Base-by-base conservation (phyloP, 2,329 filamentous ascomycete species). In the Alternaria gaisen region DNA sequence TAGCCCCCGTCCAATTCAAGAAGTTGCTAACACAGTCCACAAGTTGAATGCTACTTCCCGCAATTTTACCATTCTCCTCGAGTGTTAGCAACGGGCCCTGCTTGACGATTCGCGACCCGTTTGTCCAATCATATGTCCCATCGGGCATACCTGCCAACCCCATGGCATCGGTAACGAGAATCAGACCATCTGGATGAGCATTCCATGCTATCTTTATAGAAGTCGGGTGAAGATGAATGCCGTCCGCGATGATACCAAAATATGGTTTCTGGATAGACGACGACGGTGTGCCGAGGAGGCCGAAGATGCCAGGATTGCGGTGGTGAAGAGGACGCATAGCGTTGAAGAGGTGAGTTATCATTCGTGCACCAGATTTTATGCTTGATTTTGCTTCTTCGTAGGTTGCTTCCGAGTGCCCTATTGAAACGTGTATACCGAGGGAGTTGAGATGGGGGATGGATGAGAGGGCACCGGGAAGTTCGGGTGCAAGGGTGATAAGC, bases 311-410 rank as follows among this genome's bases (percentile, higher is more conserved):
- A 0, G 94, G 93, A 78, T 97, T 93, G 59, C 94, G 90, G 83
- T 97, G 93, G 77, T 95, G 92, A 52, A 97, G 87, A 14, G 93
- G 93, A 1, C 89, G 86, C 93, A 97, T 97, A 26, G 93, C 93
- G 77, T 97, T 97, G 86, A 97, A 97, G 1, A 97, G 84, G 73
- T 97, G 93, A 0, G 93, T 97, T 67, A 97, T 91, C 92, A 96
- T 97, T 50, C 87, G 91, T 2, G 91, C 92, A 53, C 93, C 93
- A 7, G 88, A 85, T n/a, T 82, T 83, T 4, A 95, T 86, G 20
- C 91, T 91, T 5, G 82, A 80, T 4, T 90, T 88, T 1, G 91
- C 92, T 74, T 94, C 85, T 78, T 96, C 92, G 75, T 94, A 97
- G 0, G 91, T 92, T 14, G 93, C 91, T 77, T 96, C 92, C 0